Evolutionary conservation across 768 basidiomycete species (phyloP).

Genomic region (Rickenella mellea): DNA sequence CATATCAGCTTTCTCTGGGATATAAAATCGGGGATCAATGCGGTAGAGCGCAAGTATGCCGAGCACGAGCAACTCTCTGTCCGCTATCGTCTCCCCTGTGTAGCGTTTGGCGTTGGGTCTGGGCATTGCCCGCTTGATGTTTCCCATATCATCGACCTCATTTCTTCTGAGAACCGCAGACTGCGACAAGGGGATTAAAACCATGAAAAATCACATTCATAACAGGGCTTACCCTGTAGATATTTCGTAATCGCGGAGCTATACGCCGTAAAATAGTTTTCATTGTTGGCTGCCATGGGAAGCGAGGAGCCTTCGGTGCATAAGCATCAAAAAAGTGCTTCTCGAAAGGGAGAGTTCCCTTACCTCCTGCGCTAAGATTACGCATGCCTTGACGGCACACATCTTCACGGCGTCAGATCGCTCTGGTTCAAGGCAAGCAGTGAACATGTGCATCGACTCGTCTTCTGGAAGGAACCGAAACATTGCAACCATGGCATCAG

Average conservation of each 20-base stretch:
- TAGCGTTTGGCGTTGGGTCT: conserved; percentile 56
- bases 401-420: conserved; percentile 77
- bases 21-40: conserved; percentile 41
- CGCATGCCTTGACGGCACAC: conserved; percentile 62
- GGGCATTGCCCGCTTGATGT: conserved; percentile 37
- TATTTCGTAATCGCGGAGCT: conserved; percentile 38
- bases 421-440: conserved; percentile 61
- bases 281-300: no score
- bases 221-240: conserved; percentile 41
- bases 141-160: conserved; percentile 53
- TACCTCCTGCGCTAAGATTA: conserved; percentile 63
- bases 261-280: no score
- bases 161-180: conserved; percentile 40
- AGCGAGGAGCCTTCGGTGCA: neutral
- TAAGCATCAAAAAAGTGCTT: neutral
- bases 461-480: conserved; percentile 62
- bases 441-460: conserved; percentile 52
- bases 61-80: conserved; percentile 62
- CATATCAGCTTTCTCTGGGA: conserved; percentile 32
- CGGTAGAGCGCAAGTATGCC: conserved; percentile 67
- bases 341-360: conserved; percentile 7
- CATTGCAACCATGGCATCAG: conserved; percentile 62
- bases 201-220: neutral
- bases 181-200: conserved; percentile 21
- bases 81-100: conserved; percentile 48